Evolutionary conservation across 805 yeast species (phyloP).

Genomic region (Candida dajiaensis): DNA sequence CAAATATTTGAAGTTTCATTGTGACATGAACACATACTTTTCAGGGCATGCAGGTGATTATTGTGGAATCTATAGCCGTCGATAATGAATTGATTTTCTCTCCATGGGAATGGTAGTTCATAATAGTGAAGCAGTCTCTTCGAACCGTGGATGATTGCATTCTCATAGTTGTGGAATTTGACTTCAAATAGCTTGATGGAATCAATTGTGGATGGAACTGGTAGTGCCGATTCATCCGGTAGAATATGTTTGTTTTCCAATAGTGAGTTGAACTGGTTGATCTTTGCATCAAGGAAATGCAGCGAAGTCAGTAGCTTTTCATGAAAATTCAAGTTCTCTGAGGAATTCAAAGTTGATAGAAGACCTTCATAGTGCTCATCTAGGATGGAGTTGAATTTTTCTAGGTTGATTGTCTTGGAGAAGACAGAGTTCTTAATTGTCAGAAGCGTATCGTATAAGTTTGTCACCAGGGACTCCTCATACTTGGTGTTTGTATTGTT

Average conservation of each 20-base stretch:
- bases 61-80: constrained; percentile 81
- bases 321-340: constrained; percentile 22
- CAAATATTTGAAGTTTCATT: constrained; percentile 92
- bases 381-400: constrained; percentile 16
- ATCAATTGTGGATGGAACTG: constrained; percentile 11
- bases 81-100: constrained; percentile 82
- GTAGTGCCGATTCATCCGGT: constrained; percentile 12
- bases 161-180: constrained; percentile 40
- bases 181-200: constrained; percentile 24
- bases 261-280: constrained; percentile 32
- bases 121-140: constrained; percentile 62
- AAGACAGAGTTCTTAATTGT: constrained; percentile 23
- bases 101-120: constrained; percentile 88
- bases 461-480: constrained; percentile 18
- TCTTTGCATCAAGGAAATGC: constrained; percentile 34
- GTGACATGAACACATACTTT: constrained; percentile 59
- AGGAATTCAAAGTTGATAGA: constrained; percentile 16
- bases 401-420: constrained; percentile 15
- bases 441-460: constrained; percentile 22
- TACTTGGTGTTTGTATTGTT: not conserved
- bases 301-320: constrained; percentile 30
- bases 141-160: constrained; percentile 38
- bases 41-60: constrained; percentile 51
- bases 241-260: constrained; percentile 16
- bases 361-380: constrained; percentile 24